Percentiles rank a stretch among this genome's conserved stretches.
Evolutionary conservation across 1,284 basidiomycete genomes (phyloP).

Genomic region (Agroathelia rolfsii): DNA sequence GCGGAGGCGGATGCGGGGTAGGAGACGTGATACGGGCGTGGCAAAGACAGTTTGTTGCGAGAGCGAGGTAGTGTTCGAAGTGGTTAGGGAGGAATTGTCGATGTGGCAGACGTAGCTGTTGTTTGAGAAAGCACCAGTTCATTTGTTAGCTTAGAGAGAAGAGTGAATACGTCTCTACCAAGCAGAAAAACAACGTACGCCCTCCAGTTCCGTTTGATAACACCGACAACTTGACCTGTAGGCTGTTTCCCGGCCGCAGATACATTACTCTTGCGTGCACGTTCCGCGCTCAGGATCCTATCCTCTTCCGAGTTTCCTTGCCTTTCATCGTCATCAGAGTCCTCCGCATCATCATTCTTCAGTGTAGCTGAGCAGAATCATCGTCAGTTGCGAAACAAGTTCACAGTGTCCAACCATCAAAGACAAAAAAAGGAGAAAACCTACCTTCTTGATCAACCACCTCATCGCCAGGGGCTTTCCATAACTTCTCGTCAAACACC

Average conservation of each 20-base stretch:
- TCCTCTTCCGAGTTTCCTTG: conserved; percentile 42
- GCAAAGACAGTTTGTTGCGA: conserved; percentile 92
- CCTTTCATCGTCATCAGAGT: conserved; percentile 45
- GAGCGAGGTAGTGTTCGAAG: conserved; percentile 69
- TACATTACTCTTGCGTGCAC: conserved; percentile 24
- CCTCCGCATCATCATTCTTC: conserved; percentile 85
- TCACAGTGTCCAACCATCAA: conserved; percentile 5
- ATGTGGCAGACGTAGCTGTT: conserved; percentile 90
- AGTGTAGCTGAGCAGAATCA: conserved; percentile 49
- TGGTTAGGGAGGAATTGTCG: conserved; percentile 80
- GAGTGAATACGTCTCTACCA: no score
- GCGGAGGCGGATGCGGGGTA: conserved; percentile 90
- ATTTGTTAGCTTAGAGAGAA: conserved; percentile 4
- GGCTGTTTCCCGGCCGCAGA: conserved; percentile 61
- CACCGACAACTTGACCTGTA: conserved; percentile 85
- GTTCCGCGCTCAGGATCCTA: conserved; percentile 27
- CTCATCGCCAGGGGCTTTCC: conserved; percentile 89
- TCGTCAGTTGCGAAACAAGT: neutral
- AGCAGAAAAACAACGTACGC: conserved; percentile 41
- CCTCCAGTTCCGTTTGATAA: conserved; percentile 94
- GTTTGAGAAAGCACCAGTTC: conserved; percentile 2
- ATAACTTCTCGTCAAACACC: conserved; percentile 80
- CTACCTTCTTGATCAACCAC: conserved; percentile 87
- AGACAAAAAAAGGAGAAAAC: conserved; percentile 15
- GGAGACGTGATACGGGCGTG: conserved; percentile 83